Evolutionary conservation across 352 stramenopile species (phyloP).

Genomic region (Pythium phragmiticola): DNA sequence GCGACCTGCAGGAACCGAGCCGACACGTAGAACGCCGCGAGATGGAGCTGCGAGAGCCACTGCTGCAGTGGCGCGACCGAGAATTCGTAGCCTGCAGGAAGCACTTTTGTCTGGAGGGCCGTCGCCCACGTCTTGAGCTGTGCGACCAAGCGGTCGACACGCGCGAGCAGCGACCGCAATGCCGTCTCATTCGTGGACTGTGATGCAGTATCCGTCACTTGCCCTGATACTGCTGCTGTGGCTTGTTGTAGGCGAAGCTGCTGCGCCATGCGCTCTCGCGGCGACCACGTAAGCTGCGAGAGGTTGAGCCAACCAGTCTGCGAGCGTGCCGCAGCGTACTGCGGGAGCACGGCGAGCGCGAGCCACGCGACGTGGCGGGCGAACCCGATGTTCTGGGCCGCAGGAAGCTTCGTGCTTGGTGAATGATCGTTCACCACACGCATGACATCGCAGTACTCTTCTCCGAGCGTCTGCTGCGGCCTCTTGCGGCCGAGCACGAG

Average conservation of each 20-base stretch:
- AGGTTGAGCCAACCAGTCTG: slow-evolving; percentile 73
- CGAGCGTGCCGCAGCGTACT: slow-evolving; percentile 64
- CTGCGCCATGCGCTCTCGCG: slow-evolving; percentile 78
- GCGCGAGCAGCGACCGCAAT: slow-evolving; percentile 32
- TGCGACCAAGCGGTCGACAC: slow-evolving; percentile 41
- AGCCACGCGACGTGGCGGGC: slow-evolving; percentile 59
- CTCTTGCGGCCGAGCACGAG: slow-evolving; percentile 52
- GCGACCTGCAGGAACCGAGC: slow-evolving; percentile 68
- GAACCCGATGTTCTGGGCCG: slow-evolving; percentile 35
- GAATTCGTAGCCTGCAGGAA: slow-evolving; percentile 64
- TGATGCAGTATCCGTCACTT: slow-evolving; percentile 1
- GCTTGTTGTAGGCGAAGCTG: slow-evolving; percentile 57
- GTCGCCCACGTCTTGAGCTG: slow-evolving; percentile 38
- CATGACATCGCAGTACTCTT: slow-evolving; percentile 86
- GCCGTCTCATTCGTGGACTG: slow-evolving; percentile 7
- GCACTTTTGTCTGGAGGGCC: slow-evolving; percentile 43
- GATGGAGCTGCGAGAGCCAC: slow-evolving; percentile 54
- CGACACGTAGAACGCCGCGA: slow-evolving; percentile 76
- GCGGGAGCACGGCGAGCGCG: slow-evolving; percentile 45
- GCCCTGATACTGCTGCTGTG: background rate
- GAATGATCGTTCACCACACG: slow-evolving; percentile 37
- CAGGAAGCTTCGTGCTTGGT: background rate
- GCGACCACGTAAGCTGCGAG: slow-evolving; percentile 54
- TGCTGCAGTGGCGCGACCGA: slow-evolving; percentile 42
- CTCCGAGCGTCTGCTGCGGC: slow-evolving; percentile 80